Evolutionary conservation across 176 grass and related monocot species (phyloP).

Genomic region (Oryza coarctata): DNA sequence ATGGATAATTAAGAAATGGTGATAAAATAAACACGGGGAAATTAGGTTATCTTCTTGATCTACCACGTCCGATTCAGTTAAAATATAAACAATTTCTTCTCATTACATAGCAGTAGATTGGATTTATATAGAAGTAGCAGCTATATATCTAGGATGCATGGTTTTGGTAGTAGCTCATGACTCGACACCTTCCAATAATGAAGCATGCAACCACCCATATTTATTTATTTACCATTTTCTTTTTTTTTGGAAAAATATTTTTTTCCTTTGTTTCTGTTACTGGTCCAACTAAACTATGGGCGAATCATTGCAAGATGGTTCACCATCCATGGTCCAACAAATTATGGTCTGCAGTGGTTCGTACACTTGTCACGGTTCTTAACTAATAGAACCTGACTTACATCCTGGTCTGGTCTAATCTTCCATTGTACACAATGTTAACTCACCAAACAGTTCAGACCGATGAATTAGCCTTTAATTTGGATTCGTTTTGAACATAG

Average conservation of each 20-base stretch:
- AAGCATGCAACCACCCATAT: neutral
- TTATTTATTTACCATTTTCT: neutral
- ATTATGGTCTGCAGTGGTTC: neutral
- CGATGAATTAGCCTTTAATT: neutral
- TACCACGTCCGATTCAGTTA: neutral
- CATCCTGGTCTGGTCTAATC: too few relatives aligned
- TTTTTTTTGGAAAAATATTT: neutral
- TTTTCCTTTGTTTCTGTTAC: neutral
- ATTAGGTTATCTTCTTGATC: neutral
- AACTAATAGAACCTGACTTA: too few relatives aligned
- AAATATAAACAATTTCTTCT: neutral
- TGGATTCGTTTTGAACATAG: neutral
- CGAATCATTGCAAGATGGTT: neutral
- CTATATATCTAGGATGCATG: too few relatives aligned
- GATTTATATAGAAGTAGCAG: too few relatives aligned
- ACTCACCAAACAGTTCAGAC: neutral
- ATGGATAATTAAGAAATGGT: neutral
- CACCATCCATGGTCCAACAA: neutral
- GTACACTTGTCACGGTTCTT: neutral
- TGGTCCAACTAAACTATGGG: neutral
- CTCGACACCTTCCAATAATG: neutral
- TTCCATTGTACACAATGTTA: neutral
- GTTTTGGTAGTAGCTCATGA: neutral
- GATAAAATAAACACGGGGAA: neutral
- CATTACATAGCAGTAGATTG: neutral